These are phyloP conservation scores for Fusarium brachygibbosum DNA, from an alignment of 2,329 filamentous ascomycete species.

Conservation along the genomic window DNA sequence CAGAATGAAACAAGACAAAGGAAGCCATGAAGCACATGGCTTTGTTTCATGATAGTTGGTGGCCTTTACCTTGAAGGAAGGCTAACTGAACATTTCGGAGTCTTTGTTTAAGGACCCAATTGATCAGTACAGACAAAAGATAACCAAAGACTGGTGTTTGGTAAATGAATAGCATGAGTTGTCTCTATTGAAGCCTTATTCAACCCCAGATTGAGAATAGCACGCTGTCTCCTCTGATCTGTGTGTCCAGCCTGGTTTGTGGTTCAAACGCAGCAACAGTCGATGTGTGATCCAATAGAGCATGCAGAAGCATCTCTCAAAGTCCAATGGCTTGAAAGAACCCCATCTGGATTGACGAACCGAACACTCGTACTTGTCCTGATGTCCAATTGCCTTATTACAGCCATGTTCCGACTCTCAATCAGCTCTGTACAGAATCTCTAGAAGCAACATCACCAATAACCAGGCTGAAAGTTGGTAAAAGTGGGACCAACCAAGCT, in stretches of 20 bases:
- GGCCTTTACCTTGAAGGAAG: neutral
- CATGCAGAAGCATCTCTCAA: neutral
- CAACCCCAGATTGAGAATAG: conserved; percentile 16
- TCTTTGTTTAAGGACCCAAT: neutral
- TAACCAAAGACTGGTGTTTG: neutral
- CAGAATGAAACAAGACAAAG: neutral
- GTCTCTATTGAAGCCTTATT: conserved; percentile 20
- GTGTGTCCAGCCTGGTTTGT: neutral
- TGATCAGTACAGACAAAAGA: neutral
- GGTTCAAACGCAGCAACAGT: neutral
- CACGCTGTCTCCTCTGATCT: neutral
- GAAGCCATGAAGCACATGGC: neutral
- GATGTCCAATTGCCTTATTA: neutral
- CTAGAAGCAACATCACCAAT: conserved; percentile 3
- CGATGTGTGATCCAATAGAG: neutral
- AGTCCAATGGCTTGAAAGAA: too few species aligned
- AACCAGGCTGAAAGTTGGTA: conserved; percentile 1
- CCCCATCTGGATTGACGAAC: too few species aligned
- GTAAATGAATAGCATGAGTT: neutral
- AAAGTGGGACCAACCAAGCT: conserved; percentile 15
- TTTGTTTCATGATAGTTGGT: neutral
- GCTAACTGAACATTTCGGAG: neutral
- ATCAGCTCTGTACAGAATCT: conserved; percentile 12
- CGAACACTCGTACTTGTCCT: neutral
- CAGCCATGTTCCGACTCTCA: neutral